phyloP scores from a whole-genome alignment of 352 stramenopile species.

The Bremia lactucae region DNA sequence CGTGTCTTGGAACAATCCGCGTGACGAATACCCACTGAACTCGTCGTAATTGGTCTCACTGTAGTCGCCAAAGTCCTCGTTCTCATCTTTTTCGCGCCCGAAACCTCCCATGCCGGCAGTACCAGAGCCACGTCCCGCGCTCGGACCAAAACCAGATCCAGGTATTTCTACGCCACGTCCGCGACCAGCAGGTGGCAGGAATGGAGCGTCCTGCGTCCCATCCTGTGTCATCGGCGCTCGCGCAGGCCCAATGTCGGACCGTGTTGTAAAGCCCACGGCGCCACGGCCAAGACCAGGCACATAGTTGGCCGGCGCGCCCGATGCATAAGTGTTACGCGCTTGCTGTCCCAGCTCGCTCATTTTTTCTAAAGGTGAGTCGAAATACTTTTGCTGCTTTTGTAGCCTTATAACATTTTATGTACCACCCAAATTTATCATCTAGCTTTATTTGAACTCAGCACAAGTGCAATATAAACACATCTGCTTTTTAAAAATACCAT shows the following conservation, averaged over 20 bases:
- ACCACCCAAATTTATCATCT: no score
- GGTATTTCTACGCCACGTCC: slow-evolving; percentile 28
- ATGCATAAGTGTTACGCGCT: slow-evolving; percentile 74
- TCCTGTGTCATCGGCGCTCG: slow-evolving; percentile 50
- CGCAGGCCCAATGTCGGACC: slow-evolving; percentile 92
- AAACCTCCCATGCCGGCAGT: slow-evolving; percentile 78
- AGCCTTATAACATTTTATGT: no score
- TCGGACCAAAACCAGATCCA: slow-evolving; percentile 7
- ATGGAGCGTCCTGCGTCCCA: slow-evolving; percentile 49
- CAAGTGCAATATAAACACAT: no score
- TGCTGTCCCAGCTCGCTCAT: slow-evolving; percentile 72
- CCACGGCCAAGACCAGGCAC: slow-evolving; percentile 91
- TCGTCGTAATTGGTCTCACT: slow-evolving; percentile 89
- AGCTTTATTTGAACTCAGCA: no score
- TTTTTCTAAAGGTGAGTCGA: no score
- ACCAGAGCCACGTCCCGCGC: slow-evolving; percentile 58
- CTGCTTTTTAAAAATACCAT: no score
- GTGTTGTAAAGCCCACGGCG: slow-evolving; percentile 94
- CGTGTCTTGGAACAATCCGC: slow-evolving; percentile 83
- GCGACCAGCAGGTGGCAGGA: slow-evolving; percentile 63
- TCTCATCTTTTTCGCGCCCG: slow-evolving; percentile 75
- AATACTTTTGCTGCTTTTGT: no score
- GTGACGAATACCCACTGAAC: slow-evolving; percentile 83
- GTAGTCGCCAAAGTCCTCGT: slow-evolving; percentile 83
- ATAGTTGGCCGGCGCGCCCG: slow-evolving; percentile 90